Conservation (phyloP, 441 rosid genomes). For the Mallotus repandus region DNA sequence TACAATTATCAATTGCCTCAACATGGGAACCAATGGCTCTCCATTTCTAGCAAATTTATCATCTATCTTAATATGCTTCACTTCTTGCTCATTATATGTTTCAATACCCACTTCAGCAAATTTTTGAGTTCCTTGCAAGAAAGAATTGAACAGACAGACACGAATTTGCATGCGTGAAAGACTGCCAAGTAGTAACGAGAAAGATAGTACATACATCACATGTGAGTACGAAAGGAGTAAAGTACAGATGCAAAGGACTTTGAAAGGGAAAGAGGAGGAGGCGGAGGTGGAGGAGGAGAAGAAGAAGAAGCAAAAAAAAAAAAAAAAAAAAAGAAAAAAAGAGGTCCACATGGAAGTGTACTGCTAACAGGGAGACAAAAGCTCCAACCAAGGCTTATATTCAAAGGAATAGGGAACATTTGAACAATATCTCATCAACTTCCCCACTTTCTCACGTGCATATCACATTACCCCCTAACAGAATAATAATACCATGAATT, state of each 20-base stretch:
- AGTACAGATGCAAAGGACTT: background rate
- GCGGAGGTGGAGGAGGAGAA: too few relatives aligned
- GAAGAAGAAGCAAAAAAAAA: too few relatives aligned
- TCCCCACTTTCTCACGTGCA: slow-evolving; percentile 28
- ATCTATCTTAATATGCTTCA: too few relatives aligned
- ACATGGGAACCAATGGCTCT: slow-evolving; percentile 15
- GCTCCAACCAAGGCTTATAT: slow-evolving; percentile 21
- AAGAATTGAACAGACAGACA: too few relatives aligned
- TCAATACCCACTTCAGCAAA: too few relatives aligned
- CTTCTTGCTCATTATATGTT: background rate
- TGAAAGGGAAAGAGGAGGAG: background rate
- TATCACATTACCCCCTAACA: background rate
- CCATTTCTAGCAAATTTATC: background rate
- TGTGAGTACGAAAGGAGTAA: background rate
- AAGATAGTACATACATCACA: background rate
- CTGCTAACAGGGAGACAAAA: slow-evolving; percentile 17
- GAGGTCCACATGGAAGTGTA: slow-evolving; percentile 26
- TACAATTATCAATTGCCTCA: background rate
- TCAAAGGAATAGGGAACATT: slow-evolving; percentile 25
- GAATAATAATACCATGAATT: background rate
- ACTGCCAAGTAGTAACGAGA: background rate
- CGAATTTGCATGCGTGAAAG: background rate
- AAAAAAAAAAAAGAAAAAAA: background rate
- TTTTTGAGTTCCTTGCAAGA: background rate
- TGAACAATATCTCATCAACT: slow-evolving; percentile 25